Evolutionary conservation across 805 yeast genomes (phyloP).

Genomic region (Pichia cabralensis): DNA sequence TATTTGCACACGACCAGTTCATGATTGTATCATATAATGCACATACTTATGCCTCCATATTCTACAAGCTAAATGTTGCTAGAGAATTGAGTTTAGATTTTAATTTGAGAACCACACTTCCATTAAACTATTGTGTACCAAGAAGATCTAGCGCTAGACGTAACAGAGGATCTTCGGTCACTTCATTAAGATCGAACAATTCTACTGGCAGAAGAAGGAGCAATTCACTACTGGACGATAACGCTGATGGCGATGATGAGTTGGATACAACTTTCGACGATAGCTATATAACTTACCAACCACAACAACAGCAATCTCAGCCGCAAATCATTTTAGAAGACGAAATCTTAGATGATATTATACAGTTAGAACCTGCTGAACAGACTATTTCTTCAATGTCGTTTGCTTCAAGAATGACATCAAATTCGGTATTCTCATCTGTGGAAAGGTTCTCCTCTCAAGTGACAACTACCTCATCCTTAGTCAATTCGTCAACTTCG

Average conservation of each 20-base stretch:
- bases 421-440: conserved; percentile 8
- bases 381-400: conserved; percentile 6
- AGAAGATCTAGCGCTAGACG: conserved; percentile 14
- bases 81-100: conserved; percentile 26
- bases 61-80: conserved; percentile 24
- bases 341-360: conserved; percentile 6
- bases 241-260: conserved; percentile 9
- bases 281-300: background rate
- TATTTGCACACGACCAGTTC: conserved; percentile 21
- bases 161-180: background rate
- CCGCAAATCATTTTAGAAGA: conserved; percentile 9
- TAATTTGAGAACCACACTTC: conserved; percentile 17
- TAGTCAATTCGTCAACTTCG: conserved; percentile 5
- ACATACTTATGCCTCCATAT: conserved; percentile 18
- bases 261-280: conserved; percentile 6
- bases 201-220: conserved; percentile 6
- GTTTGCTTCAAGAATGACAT: conserved; percentile 2
- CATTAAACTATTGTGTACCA: conserved; percentile 24
- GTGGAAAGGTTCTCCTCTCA: conserved; percentile 6
- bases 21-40: conserved; percentile 22
- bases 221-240: conserved; percentile 6
- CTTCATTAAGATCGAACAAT: background rate
- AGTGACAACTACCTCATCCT: conserved; percentile 2
- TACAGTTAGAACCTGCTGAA: conserved; percentile 8
- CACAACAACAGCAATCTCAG: conserved; percentile 7